Evolutionary conservation across 257 asterid genomes (phyloP), one percentile per base, ranked within the genome.

Genomic region (Rubia yunnanensis): DNA sequence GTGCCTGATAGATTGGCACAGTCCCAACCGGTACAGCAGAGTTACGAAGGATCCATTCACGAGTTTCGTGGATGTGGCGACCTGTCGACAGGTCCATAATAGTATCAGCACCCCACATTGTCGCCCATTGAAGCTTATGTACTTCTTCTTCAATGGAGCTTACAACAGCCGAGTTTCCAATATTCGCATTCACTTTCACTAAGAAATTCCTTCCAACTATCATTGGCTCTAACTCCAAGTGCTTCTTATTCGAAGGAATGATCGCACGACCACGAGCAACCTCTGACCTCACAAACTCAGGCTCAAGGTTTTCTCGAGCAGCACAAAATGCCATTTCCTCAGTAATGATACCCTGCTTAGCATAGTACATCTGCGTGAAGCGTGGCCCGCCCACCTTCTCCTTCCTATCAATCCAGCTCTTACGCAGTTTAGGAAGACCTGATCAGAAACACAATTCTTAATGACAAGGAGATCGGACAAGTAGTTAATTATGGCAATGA

Each of bases 61-160:
- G 97, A 22, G 98, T 92, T 63, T 92, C 97, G 13, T 92, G 97
- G 75, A 92, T 92, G 82, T 92, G 95, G 41, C 94, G 88, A 0
- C 98, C 98, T 0, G 98, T 89, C 0, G 98, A 92, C 36, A 92
- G 98, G 70, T 92, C 97, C 97, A 92, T 92, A 11, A 87, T 84
- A 2, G 98, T 92, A 64, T 92, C 98, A 1, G 97, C 98, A 3
- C 97, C 97, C 97, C 98, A 92, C 97, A 89, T 89, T 32, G 97
- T 92, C 44, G 97, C 98, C 98, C 97, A 92, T 68, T 92, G 97
- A 28, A 92, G 98, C 75, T 92, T 92, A 76, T 92, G 95, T 48
- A 92, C 98, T 81, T 92, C 97, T 77, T 92, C 96, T 74, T 92
- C 98, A 7, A 92, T 92, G 10, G 97, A 92, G 84, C 98, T 92